Evolutionary conservation across 2,329 filamentous ascomycete genomes (phyloP).

Genomic region (Iodosphaeria phyllophila): DNA sequence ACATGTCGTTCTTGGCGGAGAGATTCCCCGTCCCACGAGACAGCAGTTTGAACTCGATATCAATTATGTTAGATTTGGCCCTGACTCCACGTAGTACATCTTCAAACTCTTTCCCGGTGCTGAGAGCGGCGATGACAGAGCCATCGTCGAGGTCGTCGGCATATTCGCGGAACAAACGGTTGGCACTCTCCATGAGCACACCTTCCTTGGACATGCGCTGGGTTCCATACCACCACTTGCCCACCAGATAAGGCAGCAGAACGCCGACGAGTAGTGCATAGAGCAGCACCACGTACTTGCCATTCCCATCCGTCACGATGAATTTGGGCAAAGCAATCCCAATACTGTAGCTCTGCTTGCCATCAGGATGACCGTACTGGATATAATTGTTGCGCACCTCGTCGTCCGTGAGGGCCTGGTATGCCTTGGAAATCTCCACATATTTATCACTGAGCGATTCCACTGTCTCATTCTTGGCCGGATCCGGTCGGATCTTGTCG

Average conservation of each 20-base stretch:
- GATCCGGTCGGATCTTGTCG: conserved; percentile 75
- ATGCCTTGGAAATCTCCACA: conserved; percentile 92
- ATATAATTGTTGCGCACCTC: conserved; percentile 94
- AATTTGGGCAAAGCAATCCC: conserved; percentile 89
- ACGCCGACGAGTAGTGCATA: conserved; percentile 82
- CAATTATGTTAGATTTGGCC: conserved; percentile 62
- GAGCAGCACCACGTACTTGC: conserved; percentile 82
- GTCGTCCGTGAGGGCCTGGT: conserved; percentile 94
- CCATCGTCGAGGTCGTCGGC: conserved; percentile 67
- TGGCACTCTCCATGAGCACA: conserved; percentile 81
- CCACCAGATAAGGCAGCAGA: conserved; percentile 78
- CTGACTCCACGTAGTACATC: conserved; percentile 58
- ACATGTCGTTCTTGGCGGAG: too few species aligned
- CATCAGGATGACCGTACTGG: conserved; percentile 89
- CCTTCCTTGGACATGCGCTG: conserved; percentile 87
- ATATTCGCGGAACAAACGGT: conserved; percentile 87
- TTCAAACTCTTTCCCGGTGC: conserved; percentile 72
- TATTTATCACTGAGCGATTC: conserved; percentile 75
- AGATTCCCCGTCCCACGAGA: conserved; percentile 42
- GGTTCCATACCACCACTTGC: conserved; percentile 97
- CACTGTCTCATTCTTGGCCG: conserved; percentile 71
- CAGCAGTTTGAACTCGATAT: conserved; percentile 68
- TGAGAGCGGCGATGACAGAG: conserved; percentile 64
- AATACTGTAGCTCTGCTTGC: conserved; percentile 96
- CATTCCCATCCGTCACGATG: conserved; percentile 82